Base-by-base conservation (phyloP, 148 eudicot species). In the Dysphania ambrosioides region DNA sequence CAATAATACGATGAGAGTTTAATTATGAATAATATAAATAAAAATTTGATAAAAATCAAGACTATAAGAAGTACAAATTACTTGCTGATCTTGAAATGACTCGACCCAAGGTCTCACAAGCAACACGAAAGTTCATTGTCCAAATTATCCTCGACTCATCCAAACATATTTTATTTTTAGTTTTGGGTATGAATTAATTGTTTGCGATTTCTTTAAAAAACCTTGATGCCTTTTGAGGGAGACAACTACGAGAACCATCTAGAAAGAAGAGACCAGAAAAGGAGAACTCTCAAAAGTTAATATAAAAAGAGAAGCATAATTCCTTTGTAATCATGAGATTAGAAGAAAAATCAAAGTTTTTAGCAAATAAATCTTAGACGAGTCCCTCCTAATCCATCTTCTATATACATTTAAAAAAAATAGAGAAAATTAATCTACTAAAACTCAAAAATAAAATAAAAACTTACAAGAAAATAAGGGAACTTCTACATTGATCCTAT, bases 231-330 rank as follows among this genome's bases (percentile, higher is more conserved):
- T 71, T 82, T 78, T 61, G 40, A 42, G 72, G 79, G 82, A 72
- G 75, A 75, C 82, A 82, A 26, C 76, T 75, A 72, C 79, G 76
- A 31, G 79, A 78, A 75, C 82, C 72, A 75, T 41, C 36, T 30
- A 70, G 63, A 75, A 75, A 64, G 30, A 75, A 72, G 72, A 70
- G 78, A 65, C 56, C 21, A 41, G 60, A 77, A 42, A 70, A 57
- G 21, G 44, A 32, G 38, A 19, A 73, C 36, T 68, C 31, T 71
- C 77, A 74, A 53, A 79, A 79, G 85, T 82, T 82, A 82, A 79
- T 76, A 51, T 73, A 76, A 79, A 76, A 79, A 68, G 79, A 75
- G 82, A 79, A 19, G 15, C 60, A 82, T 72, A 72, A 70, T 78
- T 59, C 69, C 58, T 31, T 59, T 75, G 53, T 72, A 75, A 82